These are phyloP conservation scores for Xylariaceae sp. DNA, from an alignment of 2,329 filamentous ascomycete genomes.

Conservation along the genomic window DNA sequence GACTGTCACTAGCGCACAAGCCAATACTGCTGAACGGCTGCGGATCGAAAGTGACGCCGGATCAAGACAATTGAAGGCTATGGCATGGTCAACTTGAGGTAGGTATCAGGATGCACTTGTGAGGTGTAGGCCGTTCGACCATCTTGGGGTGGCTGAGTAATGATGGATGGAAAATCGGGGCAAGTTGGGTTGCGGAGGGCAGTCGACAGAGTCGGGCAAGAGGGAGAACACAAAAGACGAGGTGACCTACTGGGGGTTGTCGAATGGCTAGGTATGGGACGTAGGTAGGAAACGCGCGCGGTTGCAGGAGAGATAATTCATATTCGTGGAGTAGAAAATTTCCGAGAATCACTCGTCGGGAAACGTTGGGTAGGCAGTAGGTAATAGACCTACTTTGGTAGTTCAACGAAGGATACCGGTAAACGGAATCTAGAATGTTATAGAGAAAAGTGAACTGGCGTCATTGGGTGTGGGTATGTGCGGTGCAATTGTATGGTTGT, in stretches of 20 bases:
- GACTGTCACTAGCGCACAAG: background rate
- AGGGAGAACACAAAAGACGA: background rate
- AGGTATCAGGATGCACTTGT: too few relatives aligned
- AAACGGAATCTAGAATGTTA: background rate
- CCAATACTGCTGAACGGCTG: background rate
- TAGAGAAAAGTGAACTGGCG: background rate
- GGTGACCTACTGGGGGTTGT: background rate
- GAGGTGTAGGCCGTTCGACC: background rate
- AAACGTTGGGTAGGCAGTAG: background rate
- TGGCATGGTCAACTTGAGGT: background rate
- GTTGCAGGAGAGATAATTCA: background rate
- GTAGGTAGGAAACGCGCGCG: background rate
- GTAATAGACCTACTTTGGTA: too few relatives aligned
- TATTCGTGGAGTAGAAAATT: background rate
- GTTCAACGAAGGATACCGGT: too few relatives aligned
- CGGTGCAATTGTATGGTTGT: background rate
- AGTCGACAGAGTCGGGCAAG: background rate
- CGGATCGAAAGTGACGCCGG: background rate
- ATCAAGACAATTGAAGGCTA: conserved; percentile 2
- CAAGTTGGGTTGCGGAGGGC: background rate
- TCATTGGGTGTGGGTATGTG: background rate
- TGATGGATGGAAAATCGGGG: background rate
- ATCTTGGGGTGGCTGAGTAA: background rate
- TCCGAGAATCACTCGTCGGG: background rate
- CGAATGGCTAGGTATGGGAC: background rate